phyloP scores from a whole-genome alignment of 352 stramenopile genomes.

The Globisporangium cystogenes region DNA sequence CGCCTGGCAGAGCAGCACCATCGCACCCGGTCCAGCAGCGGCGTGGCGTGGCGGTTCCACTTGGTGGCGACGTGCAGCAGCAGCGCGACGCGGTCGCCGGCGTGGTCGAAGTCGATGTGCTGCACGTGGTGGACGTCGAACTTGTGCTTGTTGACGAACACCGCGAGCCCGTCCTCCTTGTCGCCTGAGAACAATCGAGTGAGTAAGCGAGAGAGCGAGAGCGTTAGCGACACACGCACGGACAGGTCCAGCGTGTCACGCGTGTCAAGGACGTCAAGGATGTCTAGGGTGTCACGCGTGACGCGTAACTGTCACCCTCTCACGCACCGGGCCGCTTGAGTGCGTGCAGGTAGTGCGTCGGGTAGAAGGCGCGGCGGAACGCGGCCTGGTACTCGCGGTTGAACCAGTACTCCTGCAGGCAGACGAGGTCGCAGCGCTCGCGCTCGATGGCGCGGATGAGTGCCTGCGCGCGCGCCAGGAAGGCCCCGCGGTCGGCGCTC shows the following conservation, averaged over 20 bases:
- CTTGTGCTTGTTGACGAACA: slow-evolving; percentile 74
- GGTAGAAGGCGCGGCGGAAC: slow-evolving; percentile 57
- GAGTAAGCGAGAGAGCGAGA: too few relatives aligned
- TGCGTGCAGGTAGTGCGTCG: slow-evolving; percentile 66
- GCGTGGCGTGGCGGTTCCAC: slow-evolving; percentile 47
- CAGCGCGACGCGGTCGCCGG: slow-evolving; percentile 77
- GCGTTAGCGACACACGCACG: background rate
- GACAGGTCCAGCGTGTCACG: background rate
- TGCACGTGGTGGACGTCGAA: slow-evolving; percentile 76
- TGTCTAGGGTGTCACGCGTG: background rate
- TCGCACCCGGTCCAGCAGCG: slow-evolving; percentile 47
- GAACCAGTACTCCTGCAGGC: slow-evolving; percentile 86
- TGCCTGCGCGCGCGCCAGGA: slow-evolving; percentile 62
- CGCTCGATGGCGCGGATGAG: slow-evolving; percentile 67
- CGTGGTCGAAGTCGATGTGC: slow-evolving; percentile 62
- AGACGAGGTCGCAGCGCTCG: slow-evolving; percentile 72
- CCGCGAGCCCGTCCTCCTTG: slow-evolving; percentile 79
- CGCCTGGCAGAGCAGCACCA: too few relatives aligned
- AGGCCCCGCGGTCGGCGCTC: slow-evolving; percentile 50
- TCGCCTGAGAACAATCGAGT: slow-evolving; percentile 23
- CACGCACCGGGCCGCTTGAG: slow-evolving; percentile 52
- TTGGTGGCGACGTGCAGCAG: slow-evolving; percentile 81
- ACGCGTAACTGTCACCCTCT: background rate
- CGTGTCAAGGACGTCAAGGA: background rate
- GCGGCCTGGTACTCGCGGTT: slow-evolving; percentile 64